phyloP scores from a whole-genome alignment of 2,329 filamentous ascomycete genomes.

The Fusarium abutilonis region DNA sequence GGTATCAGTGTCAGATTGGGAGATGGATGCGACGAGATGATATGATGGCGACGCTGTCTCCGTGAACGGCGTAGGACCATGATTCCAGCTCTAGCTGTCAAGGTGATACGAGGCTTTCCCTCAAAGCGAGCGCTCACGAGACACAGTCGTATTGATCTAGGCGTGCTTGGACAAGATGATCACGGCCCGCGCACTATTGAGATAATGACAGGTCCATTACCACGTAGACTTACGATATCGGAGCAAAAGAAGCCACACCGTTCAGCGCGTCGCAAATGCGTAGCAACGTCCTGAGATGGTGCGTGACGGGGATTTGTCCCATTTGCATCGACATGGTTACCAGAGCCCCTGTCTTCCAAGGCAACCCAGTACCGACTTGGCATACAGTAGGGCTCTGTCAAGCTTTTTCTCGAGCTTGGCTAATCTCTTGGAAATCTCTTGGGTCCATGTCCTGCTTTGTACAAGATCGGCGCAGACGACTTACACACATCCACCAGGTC shows the following conservation, averaged over 20 bases:
- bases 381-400: constrained; percentile 3
- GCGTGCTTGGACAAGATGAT: constrained; percentile 2
- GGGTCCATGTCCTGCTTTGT: constrained; percentile 4
- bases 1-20: constrained; percentile 12
- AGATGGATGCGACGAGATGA: constrained; percentile 8
- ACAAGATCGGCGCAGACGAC: constrained; percentile 22
- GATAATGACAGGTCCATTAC: not conserved
- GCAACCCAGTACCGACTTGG: constrained; percentile 34
- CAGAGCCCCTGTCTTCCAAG: not conserved
- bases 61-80: constrained; percentile 28
- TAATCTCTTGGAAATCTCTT: constrained; percentile 21
- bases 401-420: constrained; percentile 28
- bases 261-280: constrained; percentile 4
- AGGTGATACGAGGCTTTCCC: constrained; percentile 31
- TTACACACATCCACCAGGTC: not conserved
- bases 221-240: not conserved
- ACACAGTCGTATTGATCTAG: constrained; percentile 11
- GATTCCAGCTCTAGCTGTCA: constrained; percentile 14
- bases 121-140: constrained; percentile 18
- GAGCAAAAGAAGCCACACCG: constrained; percentile 10
- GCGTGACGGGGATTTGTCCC: constrained; percentile 21
- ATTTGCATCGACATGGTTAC: constrained; percentile 7
- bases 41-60: constrained; percentile 4
- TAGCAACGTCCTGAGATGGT: constrained; percentile 9
- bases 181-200: not conserved